Evolutionary conservation across 768 basidiomycete genomes (phyloP), one percentile per base, ranked within the genome.

Genomic region (Termitomyces sp.): DNA sequence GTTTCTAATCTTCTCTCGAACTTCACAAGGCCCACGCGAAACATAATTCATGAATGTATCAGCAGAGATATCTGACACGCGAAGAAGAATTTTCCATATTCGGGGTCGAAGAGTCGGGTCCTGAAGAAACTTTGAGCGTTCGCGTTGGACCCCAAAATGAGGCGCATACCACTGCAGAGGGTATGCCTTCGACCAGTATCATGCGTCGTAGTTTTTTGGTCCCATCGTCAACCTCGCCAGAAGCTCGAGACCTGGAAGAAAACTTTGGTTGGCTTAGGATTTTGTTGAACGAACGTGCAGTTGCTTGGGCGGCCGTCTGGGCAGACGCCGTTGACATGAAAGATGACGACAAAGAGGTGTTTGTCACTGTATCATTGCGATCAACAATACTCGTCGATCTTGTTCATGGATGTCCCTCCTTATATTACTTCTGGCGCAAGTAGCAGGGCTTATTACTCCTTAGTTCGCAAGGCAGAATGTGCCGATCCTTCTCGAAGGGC

Each of bases 21-120:
- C 91, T 68, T 90, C 85, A 66, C 92, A 94, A 54, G 93, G 91
- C 3, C 93, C 92, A 56, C 89, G 82, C 53, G 85, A 81, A 38
- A 94, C 90, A 72, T 93, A 93, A 63, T 83, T 76, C 53, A 92
- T 76, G 69, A 89, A 94, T 1, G 78, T 83, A 52, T 89, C 85
- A 3, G 88, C 82, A n/a, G 90, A 82, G 6, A 97, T 67, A 20
- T 89, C 87, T 58, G 88, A 85, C 0, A 97, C 87, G 46, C 87
- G 84, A 28, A 98, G 77, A 44, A 98, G 82, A 56, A 98, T 89
- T 74, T 96, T 97, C 96, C 96, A 98, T 78, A 93, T 88, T 53
- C 89, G 82, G 23, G 93, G 91, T 16, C 93, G 82, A n/a, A 95
- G 75, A n/a, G 87, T 88, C 14, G 87, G 75, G 63, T 93, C 93